These are phyloP conservation scores for Spergularia azorica DNA, from an alignment of 179 eudicot genomes.

Conservation along the genomic window DNA sequence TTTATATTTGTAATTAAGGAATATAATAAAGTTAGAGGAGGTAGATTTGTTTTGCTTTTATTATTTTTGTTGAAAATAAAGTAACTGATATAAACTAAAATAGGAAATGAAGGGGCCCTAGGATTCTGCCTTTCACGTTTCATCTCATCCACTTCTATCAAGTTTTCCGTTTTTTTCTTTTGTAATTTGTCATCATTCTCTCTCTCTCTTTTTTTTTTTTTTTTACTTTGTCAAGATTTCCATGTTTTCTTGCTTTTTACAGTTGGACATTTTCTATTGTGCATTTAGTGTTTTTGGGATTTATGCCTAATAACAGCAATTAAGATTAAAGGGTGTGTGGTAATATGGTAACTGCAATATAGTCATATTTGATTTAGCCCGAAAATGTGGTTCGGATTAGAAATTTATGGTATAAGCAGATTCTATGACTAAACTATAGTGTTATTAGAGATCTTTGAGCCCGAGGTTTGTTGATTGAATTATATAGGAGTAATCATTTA, in stretches of 20 bases:
- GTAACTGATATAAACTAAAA: conserved; percentile 30
- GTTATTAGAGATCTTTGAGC: conserved; percentile 37
- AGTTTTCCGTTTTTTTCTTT: not conserved
- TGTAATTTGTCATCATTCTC: conserved; percentile 9
- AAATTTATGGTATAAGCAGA: conserved; percentile 26
- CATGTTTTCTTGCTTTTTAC: not conserved
- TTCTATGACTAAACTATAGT: conserved; percentile 51
- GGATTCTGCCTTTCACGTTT: conserved; percentile 21
- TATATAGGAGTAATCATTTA: not conserved
- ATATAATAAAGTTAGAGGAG: conserved; percentile 14
- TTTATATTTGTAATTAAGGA: not conserved
- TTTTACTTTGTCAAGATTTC: not conserved
- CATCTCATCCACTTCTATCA: not conserved
- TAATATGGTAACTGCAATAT: not conserved
- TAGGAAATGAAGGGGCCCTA: conserved; percentile 19
- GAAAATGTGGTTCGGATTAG: no score
- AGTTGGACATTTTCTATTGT: not conserved
- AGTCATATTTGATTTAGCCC: no score
- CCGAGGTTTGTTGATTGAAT: conserved; percentile 35
- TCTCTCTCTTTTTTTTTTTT: not conserved
- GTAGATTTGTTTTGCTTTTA: conserved; percentile 10
- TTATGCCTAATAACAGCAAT: conserved; percentile 20
- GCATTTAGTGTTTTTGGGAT: not conserved
- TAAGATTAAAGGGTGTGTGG: conserved; percentile 14
- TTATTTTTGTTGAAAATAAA: conserved; percentile 4